Evolutionary conservation across 2,329 filamentous ascomycete genomes (phyloP).

Genomic region (Elsinoe fawcettii): DNA sequence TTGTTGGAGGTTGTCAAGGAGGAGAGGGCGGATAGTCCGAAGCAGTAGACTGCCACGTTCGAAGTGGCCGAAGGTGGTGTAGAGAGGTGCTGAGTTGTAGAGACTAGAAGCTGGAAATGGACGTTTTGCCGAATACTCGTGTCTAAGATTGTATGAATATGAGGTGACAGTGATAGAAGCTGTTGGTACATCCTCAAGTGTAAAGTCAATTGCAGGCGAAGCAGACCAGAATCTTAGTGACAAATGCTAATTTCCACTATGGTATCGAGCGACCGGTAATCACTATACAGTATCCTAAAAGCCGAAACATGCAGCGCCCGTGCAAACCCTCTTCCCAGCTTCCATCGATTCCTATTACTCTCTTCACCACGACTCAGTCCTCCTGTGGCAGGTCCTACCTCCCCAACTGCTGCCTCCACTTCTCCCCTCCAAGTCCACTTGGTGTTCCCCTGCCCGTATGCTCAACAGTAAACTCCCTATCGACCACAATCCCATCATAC

Average conservation of each 20-base stretch:
- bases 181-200: too few relatives aligned
- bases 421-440: not conserved
- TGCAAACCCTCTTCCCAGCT: not conserved
- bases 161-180: too few relatives aligned
- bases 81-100: too few relatives aligned
- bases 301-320: too few relatives aligned
- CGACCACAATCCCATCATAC: not conserved
- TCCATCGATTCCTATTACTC: not conserved
- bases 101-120: too few relatives aligned
- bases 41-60: too few relatives aligned
- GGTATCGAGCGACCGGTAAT: not conserved
- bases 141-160: too few relatives aligned
- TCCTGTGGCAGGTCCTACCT: not conserved
- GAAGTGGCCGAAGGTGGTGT: too few relatives aligned
- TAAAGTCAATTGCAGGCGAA: not conserved
- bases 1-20: slow-evolving; percentile 3
- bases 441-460: not conserved
- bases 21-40: slow-evolving; percentile 6
- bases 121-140: too few relatives aligned
- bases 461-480: not conserved
- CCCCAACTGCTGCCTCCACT: not conserved
- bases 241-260: not conserved
- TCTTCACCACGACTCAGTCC: not conserved
- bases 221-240: not conserved
- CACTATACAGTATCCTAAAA: too few relatives aligned